A percentile compares a stretch with the other conserved stretches of the same genome.
These are phyloP conservation scores for Intubia oerlemansii DNA, from an alignment of 2,329 filamentous ascomycete species.

Conservation along the genomic window DNA sequence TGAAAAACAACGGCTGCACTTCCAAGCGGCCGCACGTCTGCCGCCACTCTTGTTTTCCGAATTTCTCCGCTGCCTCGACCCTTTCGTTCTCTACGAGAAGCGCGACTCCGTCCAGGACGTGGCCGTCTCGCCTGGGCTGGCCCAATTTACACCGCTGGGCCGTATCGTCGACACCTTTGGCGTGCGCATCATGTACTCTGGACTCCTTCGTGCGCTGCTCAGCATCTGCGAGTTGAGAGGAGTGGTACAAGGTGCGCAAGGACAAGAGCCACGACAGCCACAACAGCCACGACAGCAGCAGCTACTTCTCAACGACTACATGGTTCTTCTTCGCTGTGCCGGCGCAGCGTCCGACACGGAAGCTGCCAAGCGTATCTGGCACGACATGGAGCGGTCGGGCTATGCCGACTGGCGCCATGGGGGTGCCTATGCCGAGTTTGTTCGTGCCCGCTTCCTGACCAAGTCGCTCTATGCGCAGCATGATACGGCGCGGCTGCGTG, in stretches of 20 bases:
- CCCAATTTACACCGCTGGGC: conserved; percentile 16
- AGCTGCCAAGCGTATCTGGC: conserved; percentile 14
- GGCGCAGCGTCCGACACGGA: conserved; percentile 20
- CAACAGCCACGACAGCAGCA: too few relatives aligned
- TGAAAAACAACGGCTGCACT: too few relatives aligned
- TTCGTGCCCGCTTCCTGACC: conserved; percentile 24
- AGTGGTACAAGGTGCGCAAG: conserved; percentile 6
- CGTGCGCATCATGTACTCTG: conserved; percentile 19
- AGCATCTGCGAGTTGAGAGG: conserved; percentile 15
- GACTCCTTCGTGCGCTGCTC: conserved; percentile 16
- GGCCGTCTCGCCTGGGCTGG: conserved; percentile 18
- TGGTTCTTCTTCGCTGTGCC: conserved; percentile 23
- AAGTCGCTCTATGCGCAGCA: conserved; percentile 24
- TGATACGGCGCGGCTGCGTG: conserved; percentile 18
- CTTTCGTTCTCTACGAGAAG: conserved; percentile 24
- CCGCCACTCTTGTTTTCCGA: conserved; percentile 38
- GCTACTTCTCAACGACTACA: conserved; percentile 21
- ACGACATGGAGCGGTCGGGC: conserved; percentile 6
- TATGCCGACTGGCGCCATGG: conserved; percentile 9
- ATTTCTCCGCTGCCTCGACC: conserved; percentile 40
- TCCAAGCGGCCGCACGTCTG: conserved; percentile 17
- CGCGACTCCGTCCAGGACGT: conserved; percentile 25
- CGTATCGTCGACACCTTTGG: conserved; percentile 21
- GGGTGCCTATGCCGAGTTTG: conserved; percentile 21
- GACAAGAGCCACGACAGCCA: too few relatives aligned